These are phyloP conservation scores for Graphilbum sp. DNA, from an alignment of 2,329 filamentous ascomycete species.

Conservation along the genomic window DNA sequence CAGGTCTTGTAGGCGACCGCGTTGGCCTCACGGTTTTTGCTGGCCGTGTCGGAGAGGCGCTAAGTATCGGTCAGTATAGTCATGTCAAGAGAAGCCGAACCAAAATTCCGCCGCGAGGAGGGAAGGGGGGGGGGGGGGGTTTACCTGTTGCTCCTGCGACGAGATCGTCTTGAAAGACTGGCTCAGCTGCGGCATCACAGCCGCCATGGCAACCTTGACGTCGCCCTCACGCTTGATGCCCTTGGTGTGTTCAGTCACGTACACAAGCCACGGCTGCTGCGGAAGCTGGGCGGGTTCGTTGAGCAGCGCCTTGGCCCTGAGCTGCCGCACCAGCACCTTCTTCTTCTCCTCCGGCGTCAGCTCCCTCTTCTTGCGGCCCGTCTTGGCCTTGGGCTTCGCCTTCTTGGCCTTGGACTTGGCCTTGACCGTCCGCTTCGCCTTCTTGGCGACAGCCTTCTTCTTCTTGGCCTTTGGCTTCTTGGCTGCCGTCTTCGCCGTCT, in stretches of 20 bases:
- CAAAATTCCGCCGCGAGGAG: not conserved
- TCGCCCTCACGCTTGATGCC: constrained; percentile 2
- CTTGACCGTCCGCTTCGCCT: constrained; percentile 9
- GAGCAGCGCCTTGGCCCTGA: constrained; percentile 26
- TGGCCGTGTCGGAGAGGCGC: constrained; percentile 18
- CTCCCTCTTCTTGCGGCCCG: constrained; percentile 14
- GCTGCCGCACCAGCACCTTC: constrained; percentile 16
- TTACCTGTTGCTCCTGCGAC: constrained; percentile 26
- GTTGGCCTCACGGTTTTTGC: constrained; percentile 26
- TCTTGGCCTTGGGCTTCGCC: constrained; percentile 11
- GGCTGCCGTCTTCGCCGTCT: constrained; percentile 10
- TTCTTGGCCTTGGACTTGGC: constrained; percentile 10
- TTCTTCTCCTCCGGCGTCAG: constrained; percentile 22
- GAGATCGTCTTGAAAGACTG: constrained; percentile 23
- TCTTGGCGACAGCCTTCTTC: constrained; percentile 8
- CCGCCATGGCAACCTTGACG: constrained; percentile 2
- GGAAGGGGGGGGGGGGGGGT: not conserved
- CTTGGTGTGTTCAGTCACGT: constrained; percentile 16
- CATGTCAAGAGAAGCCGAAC: too few species aligned
- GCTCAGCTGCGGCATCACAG: constrained; percentile 14
- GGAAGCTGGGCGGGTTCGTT: constrained; percentile 20
- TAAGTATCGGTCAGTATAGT: constrained; percentile 11
- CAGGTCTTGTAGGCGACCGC: constrained; percentile 25
- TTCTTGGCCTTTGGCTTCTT: constrained; percentile 11
- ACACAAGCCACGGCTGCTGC: constrained; percentile 21